Conservation (phyloP, 768 basidiomycete genomes). For the Lactarius quietus region DNA sequence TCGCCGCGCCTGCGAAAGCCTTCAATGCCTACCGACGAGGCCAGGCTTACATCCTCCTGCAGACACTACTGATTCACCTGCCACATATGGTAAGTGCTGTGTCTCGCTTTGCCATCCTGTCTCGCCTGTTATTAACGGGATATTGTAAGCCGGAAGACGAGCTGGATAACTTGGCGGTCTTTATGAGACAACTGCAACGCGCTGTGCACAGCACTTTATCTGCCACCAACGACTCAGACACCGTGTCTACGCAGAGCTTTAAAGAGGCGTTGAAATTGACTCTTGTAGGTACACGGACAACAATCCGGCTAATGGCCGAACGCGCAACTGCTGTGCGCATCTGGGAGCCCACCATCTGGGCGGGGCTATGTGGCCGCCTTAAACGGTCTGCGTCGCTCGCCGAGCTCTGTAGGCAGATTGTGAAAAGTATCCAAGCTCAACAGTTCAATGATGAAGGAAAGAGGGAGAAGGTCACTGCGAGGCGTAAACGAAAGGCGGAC, state of each 20-base stretch:
- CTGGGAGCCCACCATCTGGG: conserved; percentile 66
- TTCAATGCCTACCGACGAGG: conserved; percentile 74
- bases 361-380: conserved; percentile 55
- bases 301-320: conserved; percentile 43
- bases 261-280: conserved; percentile 80
- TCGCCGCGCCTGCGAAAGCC: conserved; percentile 52
- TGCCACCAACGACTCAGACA: conserved; percentile 45
- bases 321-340: conserved; percentile 34
- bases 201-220: conserved; percentile 47
- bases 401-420: conserved; percentile 63
- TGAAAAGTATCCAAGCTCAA: conserved; percentile 25
- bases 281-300: conserved; percentile 60
- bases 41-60: conserved; percentile 71
- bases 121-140: background rate
- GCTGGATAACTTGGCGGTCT: conserved; percentile 42
- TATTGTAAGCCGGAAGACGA: conserved; percentile 33
- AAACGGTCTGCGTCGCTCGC: conserved; percentile 58
- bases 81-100: conserved; percentile 43
- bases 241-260: conserved; percentile 57
- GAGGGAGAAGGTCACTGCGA: conserved; percentile 19
- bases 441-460: conserved; percentile 23
- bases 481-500: conserved; percentile 32
- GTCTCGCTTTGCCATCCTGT: background rate
- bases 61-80: conserved; percentile 56
- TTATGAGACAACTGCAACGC: conserved; percentile 49